Evolutionary conservation across 2,329 filamentous ascomycete genomes (phyloP), one percentile per base, ranked within the genome.

Genomic region (Colletotrichum spinosum): DNA sequence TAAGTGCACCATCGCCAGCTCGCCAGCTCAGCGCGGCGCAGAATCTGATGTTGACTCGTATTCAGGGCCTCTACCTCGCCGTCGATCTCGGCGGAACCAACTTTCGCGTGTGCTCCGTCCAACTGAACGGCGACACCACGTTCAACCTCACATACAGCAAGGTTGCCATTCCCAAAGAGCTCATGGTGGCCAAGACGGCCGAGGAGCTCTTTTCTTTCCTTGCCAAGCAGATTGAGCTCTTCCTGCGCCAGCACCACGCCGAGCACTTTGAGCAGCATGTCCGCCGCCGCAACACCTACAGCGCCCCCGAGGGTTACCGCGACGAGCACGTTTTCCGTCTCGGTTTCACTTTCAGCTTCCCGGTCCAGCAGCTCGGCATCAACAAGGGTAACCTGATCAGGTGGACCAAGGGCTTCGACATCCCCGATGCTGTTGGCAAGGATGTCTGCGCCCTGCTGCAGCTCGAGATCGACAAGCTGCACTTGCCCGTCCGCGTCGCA

Each of bases 401-500:
- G 71, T 99, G 96, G 96, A 99, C 96, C 63, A 99, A 99, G 83
- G 96, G 96, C 56, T 99, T 97, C 76, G 93, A 98, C 76, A 98
- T 99, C 70, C 87, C 90, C n/a, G 96, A 98, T 75, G 92, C 94
- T 1, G 80, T 99, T 64, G 96, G 95, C 72, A 92, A 97, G 79
- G 96, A 99, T 77, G 94, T 99, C 38, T 99, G 96, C 77, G 90
- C 89, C 46, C 82, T 99, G 68, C 85, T 99, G 41, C 96, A 99
- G 80, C 82, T 83, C 17, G 96, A 97, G 78, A 94, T 99, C 72
- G 93, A 98, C 79, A 88, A 88, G 67, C 87, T 97, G 44, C 84
- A 89, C 65, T 87, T 99, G 7, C 96, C 96, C 0, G 94, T 99
- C 66, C 92, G 91, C 74, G 96, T 99, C n/a, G 92, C 94, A 10